Percentiles rank a stretch among this genome's conserved stretches.
phyloP scores from a whole-genome alignment of 2,329 filamentous ascomycete species.

The Thielaviopsis euricoi region DNA sequence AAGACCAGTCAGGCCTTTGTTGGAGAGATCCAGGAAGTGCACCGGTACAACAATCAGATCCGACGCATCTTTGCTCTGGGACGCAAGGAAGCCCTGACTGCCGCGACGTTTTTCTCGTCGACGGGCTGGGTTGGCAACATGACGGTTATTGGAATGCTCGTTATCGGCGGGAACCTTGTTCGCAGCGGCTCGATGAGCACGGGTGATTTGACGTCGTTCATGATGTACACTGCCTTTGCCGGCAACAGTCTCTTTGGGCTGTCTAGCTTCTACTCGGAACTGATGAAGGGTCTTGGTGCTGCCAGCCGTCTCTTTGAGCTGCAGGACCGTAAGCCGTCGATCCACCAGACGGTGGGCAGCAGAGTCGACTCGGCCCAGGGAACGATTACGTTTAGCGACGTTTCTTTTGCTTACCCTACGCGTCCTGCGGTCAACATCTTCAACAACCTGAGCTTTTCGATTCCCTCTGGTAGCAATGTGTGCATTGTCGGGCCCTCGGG shows the following conservation, averaged over 20 bases:
- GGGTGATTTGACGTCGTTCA: slow-evolving; percentile 85
- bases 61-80: slow-evolving; percentile 84
- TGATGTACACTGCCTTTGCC: slow-evolving; percentile 92
- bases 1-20: slow-evolving; percentile 93
- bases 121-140: slow-evolving; percentile 92
- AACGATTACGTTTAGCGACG: slow-evolving; percentile 71
- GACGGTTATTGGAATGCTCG: slow-evolving; percentile 80
- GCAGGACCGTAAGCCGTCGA: slow-evolving; percentile 73
- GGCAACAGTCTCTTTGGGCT: slow-evolving; percentile 82
- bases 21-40: slow-evolving; percentile 78
- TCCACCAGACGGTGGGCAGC: slow-evolving; percentile 68
- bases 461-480: slow-evolving; percentile 84
- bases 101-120: slow-evolving; percentile 73
- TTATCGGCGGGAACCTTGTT: slow-evolving; percentile 82
- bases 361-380: slow-evolving; percentile 74
- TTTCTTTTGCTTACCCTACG: slow-evolving; percentile 85
- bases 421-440: slow-evolving; percentile 86
- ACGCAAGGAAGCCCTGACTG: slow-evolving; percentile 70
- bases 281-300: slow-evolving; percentile 97
- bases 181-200: slow-evolving; percentile 72
- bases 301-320: slow-evolving; percentile 93
- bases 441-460: slow-evolving; percentile 72
- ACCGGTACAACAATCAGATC: slow-evolving; percentile 82
- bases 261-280: slow-evolving; percentile 89
- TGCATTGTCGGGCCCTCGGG: slow-evolving; percentile 93